phyloP scores from a whole-genome alignment of 1,139 yeast species.

The Diutina rugosa region DNA sequence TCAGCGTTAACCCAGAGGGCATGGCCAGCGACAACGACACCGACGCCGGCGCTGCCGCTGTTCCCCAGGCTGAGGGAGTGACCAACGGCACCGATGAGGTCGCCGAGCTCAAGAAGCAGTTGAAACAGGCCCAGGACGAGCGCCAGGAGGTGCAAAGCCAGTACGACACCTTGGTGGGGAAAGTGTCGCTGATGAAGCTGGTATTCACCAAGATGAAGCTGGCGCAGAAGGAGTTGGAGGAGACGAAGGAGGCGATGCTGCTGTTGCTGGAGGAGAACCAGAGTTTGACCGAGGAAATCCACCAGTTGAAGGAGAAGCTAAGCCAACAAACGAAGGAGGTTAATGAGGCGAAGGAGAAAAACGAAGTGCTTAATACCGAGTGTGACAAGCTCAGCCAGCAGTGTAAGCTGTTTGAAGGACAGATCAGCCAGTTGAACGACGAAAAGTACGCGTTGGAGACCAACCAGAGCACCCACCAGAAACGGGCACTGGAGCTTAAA shows the following conservation, averaged over 20 bases:
- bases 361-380: constrained; percentile 46
- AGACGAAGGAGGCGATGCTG: constrained; percentile 29
- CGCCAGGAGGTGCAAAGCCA: constrained; percentile 57
- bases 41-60: background rate
- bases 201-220: constrained; percentile 66
- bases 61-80: background rate
- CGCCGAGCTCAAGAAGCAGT: constrained; percentile 3
- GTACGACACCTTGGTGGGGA: constrained; percentile 62
- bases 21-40: background rate
- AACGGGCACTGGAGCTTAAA: constrained; percentile 33
- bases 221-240: constrained; percentile 58
- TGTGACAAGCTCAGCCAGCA: constrained; percentile 49
- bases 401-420: constrained; percentile 32
- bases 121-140: constrained; percentile 22
- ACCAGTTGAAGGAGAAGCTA: background rate
- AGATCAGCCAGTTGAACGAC: constrained; percentile 26
- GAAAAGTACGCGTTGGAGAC: constrained; percentile 36
- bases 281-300: constrained; percentile 8
- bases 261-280: constrained; percentile 17
- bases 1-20: background rate
- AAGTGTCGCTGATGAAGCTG: constrained; percentile 70
- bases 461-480: constrained; percentile 18
- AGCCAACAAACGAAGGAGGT: background rate
- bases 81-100: background rate
- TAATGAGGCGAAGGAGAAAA: constrained; percentile 22